These are phyloP conservation scores for Apiospora phragmitis DNA, from an alignment of 2,329 filamentous ascomycete genomes.

Conservation along the genomic window DNA sequence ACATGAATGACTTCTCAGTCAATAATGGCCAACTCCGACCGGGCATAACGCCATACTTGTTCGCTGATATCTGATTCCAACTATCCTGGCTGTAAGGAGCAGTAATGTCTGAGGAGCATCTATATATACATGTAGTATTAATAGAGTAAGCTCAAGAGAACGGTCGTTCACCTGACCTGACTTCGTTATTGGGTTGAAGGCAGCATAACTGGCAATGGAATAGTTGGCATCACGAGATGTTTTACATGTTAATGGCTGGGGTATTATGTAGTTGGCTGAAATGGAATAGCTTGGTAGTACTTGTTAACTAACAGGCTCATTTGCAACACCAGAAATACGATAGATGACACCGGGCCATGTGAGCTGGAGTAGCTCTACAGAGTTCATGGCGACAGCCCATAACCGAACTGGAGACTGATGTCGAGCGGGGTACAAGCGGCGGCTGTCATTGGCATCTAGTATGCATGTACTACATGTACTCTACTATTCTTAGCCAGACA, in stretches of 20 bases:
- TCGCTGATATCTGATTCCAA: not conserved
- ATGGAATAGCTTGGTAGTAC: not conserved
- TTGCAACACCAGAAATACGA: not conserved
- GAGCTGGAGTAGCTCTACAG: not conserved
- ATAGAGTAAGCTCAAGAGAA: not conserved
- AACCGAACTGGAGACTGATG: not conserved
- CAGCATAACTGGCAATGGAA: not conserved
- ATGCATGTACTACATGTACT: not conserved
- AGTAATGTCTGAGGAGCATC: not conserved
- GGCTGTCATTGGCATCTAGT: not conserved
- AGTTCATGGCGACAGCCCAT: not conserved
- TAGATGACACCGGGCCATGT: not conserved
- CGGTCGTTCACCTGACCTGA: not conserved
- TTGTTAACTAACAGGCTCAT: not conserved
- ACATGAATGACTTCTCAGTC: not conserved
- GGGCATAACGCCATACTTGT: not conserved
- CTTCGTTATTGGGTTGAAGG: not conserved
- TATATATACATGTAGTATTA: not conserved
- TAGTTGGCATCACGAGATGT: not conserved
- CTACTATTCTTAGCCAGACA: not conserved
- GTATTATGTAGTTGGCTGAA: too few species aligned
- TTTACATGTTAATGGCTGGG: too few species aligned
- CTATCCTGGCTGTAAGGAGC: not conserved
- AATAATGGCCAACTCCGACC: not conserved
- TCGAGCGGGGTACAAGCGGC: not conserved